Conservation (phyloP, 78 protist species). For the Dictyostelium citrinum region DNA sequence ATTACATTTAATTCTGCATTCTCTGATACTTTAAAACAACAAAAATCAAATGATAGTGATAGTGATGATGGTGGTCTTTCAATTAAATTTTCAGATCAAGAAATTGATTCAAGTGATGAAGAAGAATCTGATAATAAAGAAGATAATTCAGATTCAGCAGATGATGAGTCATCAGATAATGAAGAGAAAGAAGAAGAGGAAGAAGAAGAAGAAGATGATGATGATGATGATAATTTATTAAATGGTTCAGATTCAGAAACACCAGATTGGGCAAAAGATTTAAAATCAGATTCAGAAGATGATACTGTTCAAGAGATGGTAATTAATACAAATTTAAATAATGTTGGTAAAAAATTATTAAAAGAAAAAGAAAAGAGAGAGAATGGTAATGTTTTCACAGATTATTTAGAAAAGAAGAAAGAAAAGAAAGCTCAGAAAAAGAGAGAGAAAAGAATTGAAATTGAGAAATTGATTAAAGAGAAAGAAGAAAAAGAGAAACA, state of each 20-base stretch:
- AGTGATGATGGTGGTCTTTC: constrained; percentile 30
- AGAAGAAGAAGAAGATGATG: neutral
- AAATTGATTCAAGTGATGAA: constrained; percentile 12
- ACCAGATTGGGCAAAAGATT: constrained; percentile 42
- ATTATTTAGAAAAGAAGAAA: constrained; percentile 32
- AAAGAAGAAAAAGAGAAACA: constrained; percentile 21
- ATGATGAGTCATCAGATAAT: constrained; percentile 3
- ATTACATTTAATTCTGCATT: constrained; percentile 78
- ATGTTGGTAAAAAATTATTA: constrained; percentile 37
- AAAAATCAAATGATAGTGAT: neutral
- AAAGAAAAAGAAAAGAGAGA: constrained; percentile 58
- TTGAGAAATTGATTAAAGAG: neutral
- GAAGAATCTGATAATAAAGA: constrained; percentile 6
- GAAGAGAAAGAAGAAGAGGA: constrained; percentile 4
- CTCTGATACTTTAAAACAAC: neutral
- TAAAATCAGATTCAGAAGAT: constrained; percentile 18
- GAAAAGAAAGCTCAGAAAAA: constrained; percentile 41
- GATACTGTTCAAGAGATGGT: constrained; percentile 47
- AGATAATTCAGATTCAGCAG: neutral
- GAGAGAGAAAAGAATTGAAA: constrained; percentile 3
- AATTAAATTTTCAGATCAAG: constrained; percentile 35
- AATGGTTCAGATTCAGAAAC: constrained; percentile 13
- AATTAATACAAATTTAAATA: constrained; percentile 19
- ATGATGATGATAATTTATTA: constrained; percentile 7
- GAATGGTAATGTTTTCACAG: neutral